Evolutionary conservation across 2,329 filamentous ascomycete genomes (phyloP).

Genomic region (Fusarium caatingaense): DNA sequence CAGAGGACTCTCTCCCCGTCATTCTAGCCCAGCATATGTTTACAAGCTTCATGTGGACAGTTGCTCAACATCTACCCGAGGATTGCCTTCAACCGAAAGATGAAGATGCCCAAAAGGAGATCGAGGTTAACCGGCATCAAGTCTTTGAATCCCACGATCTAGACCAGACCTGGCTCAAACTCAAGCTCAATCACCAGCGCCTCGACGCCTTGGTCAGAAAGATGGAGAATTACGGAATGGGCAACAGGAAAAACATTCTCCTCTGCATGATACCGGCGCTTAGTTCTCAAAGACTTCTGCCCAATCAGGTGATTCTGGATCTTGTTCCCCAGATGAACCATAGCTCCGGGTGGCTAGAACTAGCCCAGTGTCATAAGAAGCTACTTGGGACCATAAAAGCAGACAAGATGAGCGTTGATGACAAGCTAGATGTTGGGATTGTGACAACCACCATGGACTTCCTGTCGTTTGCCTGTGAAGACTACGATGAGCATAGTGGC

Average conservation of each 20-base stretch:
- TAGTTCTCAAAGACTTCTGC: background rate
- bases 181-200: background rate
- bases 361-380: no score
- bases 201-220: accelerated
- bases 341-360: no score
- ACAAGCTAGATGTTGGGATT: no score
- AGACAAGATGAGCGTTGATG: no score
- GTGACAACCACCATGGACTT: no score
- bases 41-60: background rate
- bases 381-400: no score
- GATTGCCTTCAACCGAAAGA: background rate
- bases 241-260: background rate
- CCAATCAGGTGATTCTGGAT: background rate
- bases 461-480: no score
- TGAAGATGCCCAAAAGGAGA: background rate
- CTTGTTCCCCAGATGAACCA: background rate
- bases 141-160: background rate
- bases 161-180: background rate
- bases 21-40: background rate
- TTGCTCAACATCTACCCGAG: background rate
- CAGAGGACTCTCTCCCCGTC: background rate
- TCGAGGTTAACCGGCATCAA: background rate
- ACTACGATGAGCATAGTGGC: no score
- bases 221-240: background rate
- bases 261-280: background rate